phyloP scores from a whole-genome alignment of 1,284 basidiomycete species.

The Boletus mariae region DNA sequence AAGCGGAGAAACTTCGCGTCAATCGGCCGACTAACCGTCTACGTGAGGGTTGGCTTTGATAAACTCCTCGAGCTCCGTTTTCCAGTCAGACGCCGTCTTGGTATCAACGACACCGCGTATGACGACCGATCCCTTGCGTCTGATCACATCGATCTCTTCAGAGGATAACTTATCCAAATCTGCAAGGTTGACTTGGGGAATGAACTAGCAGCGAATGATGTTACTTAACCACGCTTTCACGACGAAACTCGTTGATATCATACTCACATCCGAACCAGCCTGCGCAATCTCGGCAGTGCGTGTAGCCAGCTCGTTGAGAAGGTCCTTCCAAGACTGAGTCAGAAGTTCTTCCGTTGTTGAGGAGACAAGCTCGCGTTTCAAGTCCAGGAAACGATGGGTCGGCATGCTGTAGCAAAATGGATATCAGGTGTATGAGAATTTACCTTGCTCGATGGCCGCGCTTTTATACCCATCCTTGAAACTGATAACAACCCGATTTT shows the following conservation, averaged over 20 bases:
- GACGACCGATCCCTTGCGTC: slow-evolving; percentile 56
- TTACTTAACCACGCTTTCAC: not conserved
- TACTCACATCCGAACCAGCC: slow-evolving; percentile 48
- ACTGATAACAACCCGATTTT: too few species aligned
- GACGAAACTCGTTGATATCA: not conserved
- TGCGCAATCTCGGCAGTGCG: slow-evolving; percentile 43
- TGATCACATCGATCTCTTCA: slow-evolving; percentile 50
- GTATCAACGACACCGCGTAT: slow-evolving; percentile 60
- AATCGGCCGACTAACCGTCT: slow-evolving; percentile 36
- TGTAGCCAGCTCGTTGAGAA: slow-evolving; percentile 48
- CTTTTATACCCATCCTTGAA: not conserved
- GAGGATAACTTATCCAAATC: slow-evolving; percentile 47
- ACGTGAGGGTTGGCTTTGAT: slow-evolving; percentile 53
- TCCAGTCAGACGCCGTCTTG: slow-evolving; percentile 54
- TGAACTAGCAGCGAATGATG: slow-evolving; percentile 30
- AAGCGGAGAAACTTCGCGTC: too few species aligned
- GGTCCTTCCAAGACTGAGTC: slow-evolving; percentile 54
- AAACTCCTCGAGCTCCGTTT: slow-evolving; percentile 51
- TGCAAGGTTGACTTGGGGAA: slow-evolving; percentile 59
- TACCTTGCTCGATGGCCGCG: not conserved
- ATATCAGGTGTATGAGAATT: not conserved
- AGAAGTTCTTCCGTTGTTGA: slow-evolving; percentile 47
- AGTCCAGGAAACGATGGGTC: slow-evolving; percentile 39
- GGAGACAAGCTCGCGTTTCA: slow-evolving; percentile 54
- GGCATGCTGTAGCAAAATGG: not conserved